Conservation (phyloP, 192 early-diverging fungal genomes). For the Thamnidium elegans region DNA sequence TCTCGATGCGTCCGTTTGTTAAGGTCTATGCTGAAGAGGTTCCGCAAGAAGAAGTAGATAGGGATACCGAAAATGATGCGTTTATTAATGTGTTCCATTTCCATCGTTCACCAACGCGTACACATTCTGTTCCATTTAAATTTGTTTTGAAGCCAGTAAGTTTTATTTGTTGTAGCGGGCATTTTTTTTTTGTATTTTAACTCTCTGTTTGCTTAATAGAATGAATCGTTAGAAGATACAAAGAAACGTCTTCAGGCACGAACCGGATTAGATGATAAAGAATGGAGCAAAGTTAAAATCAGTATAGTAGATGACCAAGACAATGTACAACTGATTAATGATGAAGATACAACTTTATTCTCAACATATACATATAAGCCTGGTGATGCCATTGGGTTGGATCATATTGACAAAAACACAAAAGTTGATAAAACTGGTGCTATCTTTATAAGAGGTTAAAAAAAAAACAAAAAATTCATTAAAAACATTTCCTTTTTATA, state of each 20-base stretch:
- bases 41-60: slow-evolving; percentile 47
- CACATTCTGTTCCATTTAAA: slow-evolving; percentile 84
- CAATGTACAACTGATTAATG: background rate
- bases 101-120: slow-evolving; percentile 58
- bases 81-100: slow-evolving; percentile 78
- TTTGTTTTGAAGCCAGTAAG: slow-evolving; percentile 58
- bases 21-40: slow-evolving; percentile 61
- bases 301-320: slow-evolving; percentile 39
- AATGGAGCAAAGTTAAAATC: slow-evolving; percentile 69
- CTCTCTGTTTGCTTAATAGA: too few relatives aligned
- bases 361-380: slow-evolving; percentile 20
- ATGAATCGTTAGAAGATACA: slow-evolving; percentile 66
- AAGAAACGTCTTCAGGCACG: slow-evolving; percentile 68
- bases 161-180: background rate
- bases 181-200: background rate
- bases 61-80: slow-evolving; percentile 31
- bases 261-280: slow-evolving; percentile 80
- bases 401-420: slow-evolving; percentile 42
- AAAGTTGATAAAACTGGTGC: slow-evolving; percentile 19
- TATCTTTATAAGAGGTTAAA: slow-evolving; percentile 30
- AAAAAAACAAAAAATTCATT: slow-evolving; percentile 1
- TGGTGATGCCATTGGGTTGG: slow-evolving; percentile 46
- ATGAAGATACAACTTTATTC: slow-evolving; percentile 31
- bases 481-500: slow-evolving; percentile 1
- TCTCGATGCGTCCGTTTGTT: slow-evolving; percentile 37